Percentiles rank a stretch among this genome's conserved stretches.
These are phyloP conservation scores for Calonectria pteridis DNA, from an alignment of 2,329 filamentous ascomycete species.

Conservation along the genomic window DNA sequence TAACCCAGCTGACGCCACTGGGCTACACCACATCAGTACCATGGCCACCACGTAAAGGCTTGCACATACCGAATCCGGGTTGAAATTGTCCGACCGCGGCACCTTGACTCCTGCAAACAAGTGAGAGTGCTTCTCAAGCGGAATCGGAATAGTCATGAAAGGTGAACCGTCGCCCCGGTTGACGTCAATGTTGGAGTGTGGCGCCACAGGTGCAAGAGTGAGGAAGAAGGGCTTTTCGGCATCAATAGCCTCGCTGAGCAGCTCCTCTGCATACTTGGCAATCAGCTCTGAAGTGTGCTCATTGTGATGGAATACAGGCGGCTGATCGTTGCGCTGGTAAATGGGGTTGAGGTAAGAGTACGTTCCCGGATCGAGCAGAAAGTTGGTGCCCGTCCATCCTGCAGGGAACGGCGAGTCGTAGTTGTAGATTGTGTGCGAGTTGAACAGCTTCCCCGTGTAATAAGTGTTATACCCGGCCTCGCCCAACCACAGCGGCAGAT, in stretches of 20 bases:
- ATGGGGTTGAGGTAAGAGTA: slow-evolving; percentile 63
- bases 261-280: slow-evolving; percentile 67
- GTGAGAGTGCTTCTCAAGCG: slow-evolving; percentile 70
- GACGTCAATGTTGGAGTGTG: slow-evolving; percentile 67
- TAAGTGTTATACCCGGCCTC: slow-evolving; percentile 77
- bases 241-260: slow-evolving; percentile 71
- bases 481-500: slow-evolving; percentile 79
- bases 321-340: slow-evolving; percentile 58
- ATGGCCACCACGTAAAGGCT: background rate
- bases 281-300: slow-evolving; percentile 68
- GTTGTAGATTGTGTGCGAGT: slow-evolving; percentile 70
- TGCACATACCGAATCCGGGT: slow-evolving; percentile 66
- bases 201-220: slow-evolving; percentile 73
- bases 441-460: slow-evolving; percentile 81
- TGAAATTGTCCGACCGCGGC: slow-evolving; percentile 75
- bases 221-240: slow-evolving; percentile 74
- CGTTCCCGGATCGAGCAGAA: slow-evolving; percentile 52
- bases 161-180: slow-evolving; percentile 11
- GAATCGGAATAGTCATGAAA: slow-evolving; percentile 58
- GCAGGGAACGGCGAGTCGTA: slow-evolving; percentile 69
- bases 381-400: slow-evolving; percentile 66
- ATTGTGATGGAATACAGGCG: slow-evolving; percentile 45
- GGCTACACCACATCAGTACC: slow-evolving; percentile 30
- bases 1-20: slow-evolving; percentile 61
- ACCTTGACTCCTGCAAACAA: slow-evolving; percentile 71